Evolutionary conservation across 306 rosid species (phyloP).

Genomic region (Trifolium subterraneum): DNA sequence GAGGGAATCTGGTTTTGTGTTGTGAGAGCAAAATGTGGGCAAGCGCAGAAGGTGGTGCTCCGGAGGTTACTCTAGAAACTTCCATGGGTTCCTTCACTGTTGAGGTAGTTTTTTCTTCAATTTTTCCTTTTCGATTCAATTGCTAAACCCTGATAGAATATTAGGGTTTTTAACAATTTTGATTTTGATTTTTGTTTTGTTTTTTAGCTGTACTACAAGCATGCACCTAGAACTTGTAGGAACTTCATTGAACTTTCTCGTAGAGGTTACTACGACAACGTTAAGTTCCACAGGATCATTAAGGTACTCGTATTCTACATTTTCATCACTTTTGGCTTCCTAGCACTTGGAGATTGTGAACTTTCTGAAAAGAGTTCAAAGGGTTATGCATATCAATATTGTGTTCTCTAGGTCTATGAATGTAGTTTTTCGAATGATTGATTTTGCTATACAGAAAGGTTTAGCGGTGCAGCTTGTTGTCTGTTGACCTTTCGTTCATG

Average conservation of each 20-base stretch:
- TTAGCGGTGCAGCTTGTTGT: no score
- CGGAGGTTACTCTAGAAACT: constrained; percentile 93
- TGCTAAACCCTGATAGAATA: neutral
- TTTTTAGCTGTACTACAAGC: constrained; percentile 82
- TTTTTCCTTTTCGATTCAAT: neutral
- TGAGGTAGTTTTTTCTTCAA: constrained; percentile 58
- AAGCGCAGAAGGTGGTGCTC: constrained; percentile 85
- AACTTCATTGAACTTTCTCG: constrained; percentile 97
- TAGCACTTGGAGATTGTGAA: no score
- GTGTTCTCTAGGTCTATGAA: no score
- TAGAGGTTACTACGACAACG: constrained; percentile 86
- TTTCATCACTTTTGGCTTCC: no score
- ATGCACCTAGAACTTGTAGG: constrained; percentile 93
- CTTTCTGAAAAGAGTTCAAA: no score
- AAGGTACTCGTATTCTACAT: constrained; percentile 57
- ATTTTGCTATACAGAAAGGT: no score
- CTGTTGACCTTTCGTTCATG: no score
- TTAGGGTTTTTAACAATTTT: constrained; percentile 3
- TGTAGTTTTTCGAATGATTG: no score
- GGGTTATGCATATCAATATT: no score
- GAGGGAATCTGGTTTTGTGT: neutral
- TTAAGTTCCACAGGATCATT: constrained; percentile 94
- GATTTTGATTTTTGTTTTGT: neutral
- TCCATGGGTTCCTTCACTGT: constrained; percentile 92
- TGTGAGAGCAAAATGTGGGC: constrained; percentile 78